Base-by-base conservation (phyloP, 495 filamentous ascomycete species). In the Trichoderma parareesei region DNA sequence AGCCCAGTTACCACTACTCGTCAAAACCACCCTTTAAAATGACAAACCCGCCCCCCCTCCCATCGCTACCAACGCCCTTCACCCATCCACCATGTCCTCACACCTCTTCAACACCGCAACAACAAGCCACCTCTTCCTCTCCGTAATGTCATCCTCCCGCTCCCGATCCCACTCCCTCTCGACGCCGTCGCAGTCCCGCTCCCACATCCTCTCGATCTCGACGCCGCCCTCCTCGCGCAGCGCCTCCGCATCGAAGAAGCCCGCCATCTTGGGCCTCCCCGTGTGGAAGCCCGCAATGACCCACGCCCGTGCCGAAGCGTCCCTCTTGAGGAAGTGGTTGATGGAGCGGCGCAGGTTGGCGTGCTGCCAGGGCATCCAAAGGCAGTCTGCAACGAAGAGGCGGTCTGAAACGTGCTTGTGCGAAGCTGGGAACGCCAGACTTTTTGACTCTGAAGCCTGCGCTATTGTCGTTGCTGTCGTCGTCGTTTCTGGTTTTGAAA, bases 321-420 rank as follows among this genome's bases (percentile, higher is more conserved):
- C 80, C 6, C 67, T 67, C 14, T 61, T 65, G 43, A 96, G 80
- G 73, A 96, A 94, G 76, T 87, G 87, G 13, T 77, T 73, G 72
- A 96, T 86, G 9, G 88, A 91, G 27, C 73, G 75, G 48, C 77
- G 80, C 14, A 97, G 83, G 70, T 89, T 90, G 37, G 75, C 78
- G 71, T 96, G 92, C 77, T 94, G 85, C 71, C 77, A 82, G 13
- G 78, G 81, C 88, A 96, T 91, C 92, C 92, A 97, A 65, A 91
- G 79, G 72, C 90, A 95, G 71, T 96, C 92, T 49, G 90, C 89
- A 2, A 87, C 88, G 41, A 95, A 78, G 35, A 96, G 85, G 61
- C 87, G 83, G 9, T 85, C 86, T 70, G 86, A 95, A 3, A 65
- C 65, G 9, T 78, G 79, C 7, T 75, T 76, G 67, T 86, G 70